These are phyloP conservation scores for Eucommia ulmoides DNA, from an alignment of 257 asterid genomes.

Conservation along the genomic window DNA sequence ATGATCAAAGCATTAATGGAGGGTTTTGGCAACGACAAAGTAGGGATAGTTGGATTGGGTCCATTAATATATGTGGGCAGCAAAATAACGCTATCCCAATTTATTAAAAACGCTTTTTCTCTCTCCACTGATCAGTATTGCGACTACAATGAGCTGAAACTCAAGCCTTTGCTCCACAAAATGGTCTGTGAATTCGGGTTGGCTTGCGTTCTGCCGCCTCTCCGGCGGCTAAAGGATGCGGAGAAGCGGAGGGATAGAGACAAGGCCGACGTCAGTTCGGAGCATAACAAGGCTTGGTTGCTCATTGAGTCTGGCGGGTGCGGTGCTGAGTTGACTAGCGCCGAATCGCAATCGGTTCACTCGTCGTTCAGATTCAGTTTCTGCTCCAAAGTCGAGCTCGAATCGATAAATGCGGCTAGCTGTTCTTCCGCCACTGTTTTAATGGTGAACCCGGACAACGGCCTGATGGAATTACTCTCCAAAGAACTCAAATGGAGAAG, in stretches of 20 bases:
- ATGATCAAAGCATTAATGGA: too few species aligned
- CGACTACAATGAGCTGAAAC: constrained; percentile 34
- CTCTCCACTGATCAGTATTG: constrained; percentile 13
- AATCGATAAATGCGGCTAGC: constrained; percentile 45
- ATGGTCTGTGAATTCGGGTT: constrained; percentile 71
- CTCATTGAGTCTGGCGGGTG: constrained; percentile 84
- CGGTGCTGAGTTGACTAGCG: constrained; percentile 34
- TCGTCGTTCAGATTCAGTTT: constrained; percentile 88
- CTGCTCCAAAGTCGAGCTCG: constrained; percentile 85
- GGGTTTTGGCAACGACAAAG: too few species aligned
- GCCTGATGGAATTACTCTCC: constrained; percentile 45
- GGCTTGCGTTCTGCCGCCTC: constrained; percentile 44
- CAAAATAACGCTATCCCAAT: too few species aligned
- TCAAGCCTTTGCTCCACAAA: constrained; percentile 45
- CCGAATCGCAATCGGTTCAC: constrained; percentile 72
- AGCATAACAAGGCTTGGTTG: constrained; percentile 86
- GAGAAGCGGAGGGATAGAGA: constrained; percentile 14
- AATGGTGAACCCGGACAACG: constrained; percentile 86
- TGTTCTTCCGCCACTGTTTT: constrained; percentile 60
- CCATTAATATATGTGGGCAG: too few species aligned
- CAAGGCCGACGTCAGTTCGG: constrained; percentile 18
- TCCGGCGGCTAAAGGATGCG: constrained; percentile 27
- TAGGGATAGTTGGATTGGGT: too few species aligned
- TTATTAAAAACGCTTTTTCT: too few species aligned
- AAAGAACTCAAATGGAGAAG: constrained; percentile 64